Conservation (phyloP, 257 asterid species). For the Solanum rostratum region DNA sequence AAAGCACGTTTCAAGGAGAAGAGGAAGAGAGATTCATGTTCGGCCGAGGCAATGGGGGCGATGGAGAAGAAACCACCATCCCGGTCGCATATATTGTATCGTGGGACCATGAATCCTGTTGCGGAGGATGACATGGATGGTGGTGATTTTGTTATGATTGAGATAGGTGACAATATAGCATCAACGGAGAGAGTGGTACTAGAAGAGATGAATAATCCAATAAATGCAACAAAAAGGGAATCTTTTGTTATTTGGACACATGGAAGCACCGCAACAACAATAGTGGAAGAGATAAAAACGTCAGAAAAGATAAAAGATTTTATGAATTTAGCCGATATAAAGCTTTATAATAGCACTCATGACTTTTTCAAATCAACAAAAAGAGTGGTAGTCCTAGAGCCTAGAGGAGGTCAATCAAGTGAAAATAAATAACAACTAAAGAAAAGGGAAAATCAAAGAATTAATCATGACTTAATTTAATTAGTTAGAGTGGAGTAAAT, state of each 20-base stretch:
- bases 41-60: not conserved
- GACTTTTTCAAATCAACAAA: not conserved
- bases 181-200: not conserved
- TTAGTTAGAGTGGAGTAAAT: too few species aligned
- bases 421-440: not conserved
- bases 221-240: not conserved
- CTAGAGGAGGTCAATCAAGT: not conserved
- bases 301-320: not conserved
- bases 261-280: not conserved
- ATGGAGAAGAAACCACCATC: too few species aligned
- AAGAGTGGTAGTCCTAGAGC: not conserved
- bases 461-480: too few species aligned
- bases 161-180: not conserved
- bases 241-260: not conserved
- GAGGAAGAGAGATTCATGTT: not conserved
- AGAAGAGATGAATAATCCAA: not conserved
- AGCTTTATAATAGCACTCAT: not conserved
- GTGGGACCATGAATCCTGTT: not conserved
- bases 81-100: not conserved
- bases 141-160: not conserved
- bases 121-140: not conserved
- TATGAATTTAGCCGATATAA: not conserved
- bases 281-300: not conserved
- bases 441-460: not conserved
- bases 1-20: slow-evolving; percentile 4